Evolutionary conservation across 2,329 filamentous ascomycete species (phyloP), one percentile per base, ranked within the genome.

Genomic region (Diaporthe humulicola): DNA sequence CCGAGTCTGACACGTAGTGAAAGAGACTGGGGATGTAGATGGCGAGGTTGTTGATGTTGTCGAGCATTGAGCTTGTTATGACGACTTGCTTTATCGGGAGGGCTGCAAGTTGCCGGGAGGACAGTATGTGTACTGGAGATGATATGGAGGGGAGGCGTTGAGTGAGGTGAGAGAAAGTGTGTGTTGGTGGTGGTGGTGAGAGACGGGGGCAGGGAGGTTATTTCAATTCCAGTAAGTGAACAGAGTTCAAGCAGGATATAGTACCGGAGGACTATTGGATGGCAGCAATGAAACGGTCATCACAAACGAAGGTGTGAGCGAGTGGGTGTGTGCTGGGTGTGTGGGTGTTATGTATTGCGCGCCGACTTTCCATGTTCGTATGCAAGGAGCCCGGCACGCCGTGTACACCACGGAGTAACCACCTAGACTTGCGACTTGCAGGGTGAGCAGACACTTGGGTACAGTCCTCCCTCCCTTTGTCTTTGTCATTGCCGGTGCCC

Each of bases 41-140:
- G 17, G 60, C 73, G 40, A 76, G 73, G 72, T 58, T 76, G 58
- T 74, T 73, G 38, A 76, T 76, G 69, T 76, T 76, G 72, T 74
- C 72, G 69, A 76, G 73, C 74, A 76, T 76, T 72, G 45, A 50
- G 64, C 3, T 54, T 38, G 48, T 10, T 52, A 50, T 72, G 70
- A 22, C 17, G 30, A 48, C 28, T 58, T 36, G n/a, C 9, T n/a
- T 64, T 36, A 15, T 64, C 19, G 38, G n/a, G 42, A 64, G 30
- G 45, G 17, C 52, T 71, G 70, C 58, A 25, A 56, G n/a, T 56
- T 72, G 70, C 45, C 25, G 54, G 40, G 38, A 30, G 33, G 54
- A 19, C 22, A 36, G 25, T 60, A 28, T 48, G 67, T 50, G 8
- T 52, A 45, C 28, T 7, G 14, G 48, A 28, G 10, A 14, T 54